Conservation (phyloP, 805 yeast genomes). For the Starmerella scarabaei region DNA sequence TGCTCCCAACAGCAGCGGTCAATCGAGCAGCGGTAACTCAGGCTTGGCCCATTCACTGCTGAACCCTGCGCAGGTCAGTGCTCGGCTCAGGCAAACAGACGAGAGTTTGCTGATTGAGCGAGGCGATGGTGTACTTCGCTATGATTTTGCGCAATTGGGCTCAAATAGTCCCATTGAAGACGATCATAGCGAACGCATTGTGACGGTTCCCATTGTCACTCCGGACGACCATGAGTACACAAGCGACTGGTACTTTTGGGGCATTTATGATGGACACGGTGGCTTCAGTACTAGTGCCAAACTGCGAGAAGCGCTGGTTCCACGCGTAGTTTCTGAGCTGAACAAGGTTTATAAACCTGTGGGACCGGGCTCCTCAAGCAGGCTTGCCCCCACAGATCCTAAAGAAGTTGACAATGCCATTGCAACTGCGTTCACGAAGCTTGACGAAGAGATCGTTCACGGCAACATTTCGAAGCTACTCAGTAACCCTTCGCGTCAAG, state of each 20-base stretch:
- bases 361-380: conserved; percentile 31
- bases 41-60: conserved; percentile 7
- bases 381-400: conserved; percentile 47
- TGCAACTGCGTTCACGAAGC: conserved; percentile 60
- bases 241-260: conserved; percentile 85
- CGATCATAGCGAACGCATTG: conserved; percentile 66
- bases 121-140: conserved; percentile 76
- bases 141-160: conserved; percentile 80
- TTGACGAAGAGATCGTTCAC: conserved; percentile 79
- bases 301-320: conserved; percentile 64
- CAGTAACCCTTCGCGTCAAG: conserved; percentile 47
- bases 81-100: conserved; percentile 55
- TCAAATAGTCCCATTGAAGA: conserved; percentile 92
- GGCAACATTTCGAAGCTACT: conserved; percentile 59
- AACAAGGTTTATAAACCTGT: conserved; percentile 44
- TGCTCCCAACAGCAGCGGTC: not conserved
- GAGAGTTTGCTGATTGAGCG: conserved; percentile 70
- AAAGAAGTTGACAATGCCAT: conserved; percentile 69
- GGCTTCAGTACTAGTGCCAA: conserved; percentile 91
- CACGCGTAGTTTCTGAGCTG: conserved; percentile 63
- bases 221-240: conserved; percentile 32
- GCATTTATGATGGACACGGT: conserved; percentile 92
- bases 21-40: not conserved
- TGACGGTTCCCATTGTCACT: conserved; percentile 43
- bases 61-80: conserved; percentile 49